phyloP scores from a whole-genome alignment of 2,329 filamentous ascomycete genomes.

The Verticillium nubilum region DNA sequence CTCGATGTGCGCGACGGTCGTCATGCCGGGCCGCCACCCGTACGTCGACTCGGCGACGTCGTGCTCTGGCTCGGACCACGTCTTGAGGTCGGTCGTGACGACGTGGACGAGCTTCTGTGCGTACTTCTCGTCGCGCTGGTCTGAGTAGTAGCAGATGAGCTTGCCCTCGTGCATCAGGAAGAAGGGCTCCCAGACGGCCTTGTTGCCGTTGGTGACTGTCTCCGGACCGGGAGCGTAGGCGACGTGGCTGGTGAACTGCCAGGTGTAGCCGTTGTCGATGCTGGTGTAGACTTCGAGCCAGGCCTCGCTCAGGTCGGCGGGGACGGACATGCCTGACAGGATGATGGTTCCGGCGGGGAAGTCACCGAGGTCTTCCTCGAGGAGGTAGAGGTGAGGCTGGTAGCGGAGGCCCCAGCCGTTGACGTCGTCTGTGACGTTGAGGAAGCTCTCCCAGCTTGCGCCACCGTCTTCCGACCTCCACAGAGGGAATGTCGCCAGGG shows the following conservation, averaged over 20 bases:
- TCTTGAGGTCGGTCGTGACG: slow-evolving; percentile 51
- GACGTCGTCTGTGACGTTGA: slow-evolving; percentile 56
- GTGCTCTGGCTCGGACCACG: slow-evolving; percentile 49
- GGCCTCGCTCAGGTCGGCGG: slow-evolving; percentile 53
- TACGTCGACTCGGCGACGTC: slow-evolving; percentile 60
- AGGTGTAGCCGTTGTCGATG: slow-evolving; percentile 53
- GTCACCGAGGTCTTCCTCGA: slow-evolving; percentile 51
- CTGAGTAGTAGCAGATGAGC: slow-evolving; percentile 66
- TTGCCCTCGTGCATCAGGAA: slow-evolving; percentile 47
- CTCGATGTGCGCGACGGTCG: slow-evolving; percentile 1
- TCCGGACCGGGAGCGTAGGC: slow-evolving; percentile 56
- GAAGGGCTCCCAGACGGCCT: slow-evolving; percentile 71
- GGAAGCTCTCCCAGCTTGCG: slow-evolving; percentile 58
- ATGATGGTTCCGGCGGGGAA: slow-evolving; percentile 60
- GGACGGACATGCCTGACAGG: slow-evolving; percentile 54
- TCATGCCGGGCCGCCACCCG: slow-evolving; percentile 45
- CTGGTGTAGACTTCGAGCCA: slow-evolving; percentile 67
- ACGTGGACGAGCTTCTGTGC: slow-evolving; percentile 70
- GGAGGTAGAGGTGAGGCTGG: slow-evolving; percentile 63
- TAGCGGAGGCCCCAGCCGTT: slow-evolving; percentile 63
- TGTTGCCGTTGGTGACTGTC: slow-evolving; percentile 56
- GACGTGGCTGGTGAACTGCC: slow-evolving; percentile 63
- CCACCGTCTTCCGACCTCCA: slow-evolving; percentile 48
- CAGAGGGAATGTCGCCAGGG: slow-evolving; percentile 49
- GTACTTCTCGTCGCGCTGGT: slow-evolving; percentile 60